Conservation (phyloP, 2,329 filamentous ascomycete genomes). For the Colletotrichum eleusines region DNA sequence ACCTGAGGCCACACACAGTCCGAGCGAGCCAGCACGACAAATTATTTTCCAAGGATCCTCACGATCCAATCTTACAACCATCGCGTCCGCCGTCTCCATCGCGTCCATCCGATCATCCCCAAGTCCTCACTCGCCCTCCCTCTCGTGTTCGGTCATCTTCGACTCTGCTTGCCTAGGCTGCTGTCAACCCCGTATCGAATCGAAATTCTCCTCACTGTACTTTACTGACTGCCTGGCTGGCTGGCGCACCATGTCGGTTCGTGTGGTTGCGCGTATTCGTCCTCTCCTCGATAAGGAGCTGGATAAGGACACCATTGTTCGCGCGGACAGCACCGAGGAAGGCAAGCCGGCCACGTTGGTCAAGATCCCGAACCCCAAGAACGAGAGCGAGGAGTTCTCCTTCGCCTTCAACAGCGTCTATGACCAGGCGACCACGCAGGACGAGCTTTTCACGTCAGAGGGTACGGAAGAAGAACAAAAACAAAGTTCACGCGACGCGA, state of each 20-base stretch:
- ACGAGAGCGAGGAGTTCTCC: slow-evolving; percentile 88
- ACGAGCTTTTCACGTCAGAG: slow-evolving; percentile 89
- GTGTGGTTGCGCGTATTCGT: slow-evolving; percentile 91
- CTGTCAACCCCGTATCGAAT: slow-evolving; percentile 9
- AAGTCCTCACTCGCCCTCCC: not conserved
- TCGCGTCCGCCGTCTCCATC: slow-evolving; percentile 18
- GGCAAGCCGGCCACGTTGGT: slow-evolving; percentile 76
- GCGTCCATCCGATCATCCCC: not conserved
- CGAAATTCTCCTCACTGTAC: slow-evolving; percentile 9
- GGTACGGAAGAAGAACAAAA: slow-evolving; percentile 67
- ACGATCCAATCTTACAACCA: slow-evolving; percentile 15
- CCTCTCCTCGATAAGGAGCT: slow-evolving; percentile 88
- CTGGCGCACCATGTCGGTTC: slow-evolving; percentile 69
- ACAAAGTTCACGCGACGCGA: not conserved
- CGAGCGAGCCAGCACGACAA: slow-evolving; percentile 6
- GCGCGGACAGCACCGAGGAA: slow-evolving; percentile 71
- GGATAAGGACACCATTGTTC: slow-evolving; percentile 89
- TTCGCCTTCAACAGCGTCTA: slow-evolving; percentile 97
- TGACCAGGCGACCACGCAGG: slow-evolving; percentile 82
- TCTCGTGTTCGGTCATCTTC: not conserved
- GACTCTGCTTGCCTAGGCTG: slow-evolving; percentile 2
- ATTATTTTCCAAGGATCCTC: slow-evolving; percentile 20
- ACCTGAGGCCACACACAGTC: slow-evolving; percentile 23
- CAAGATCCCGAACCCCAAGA: slow-evolving; percentile 94
- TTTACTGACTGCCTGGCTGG: slow-evolving; percentile 32